Conservation (phyloP, 2,329 filamentous ascomycete species). For the Alternaria hordeiaustralica region DNA sequence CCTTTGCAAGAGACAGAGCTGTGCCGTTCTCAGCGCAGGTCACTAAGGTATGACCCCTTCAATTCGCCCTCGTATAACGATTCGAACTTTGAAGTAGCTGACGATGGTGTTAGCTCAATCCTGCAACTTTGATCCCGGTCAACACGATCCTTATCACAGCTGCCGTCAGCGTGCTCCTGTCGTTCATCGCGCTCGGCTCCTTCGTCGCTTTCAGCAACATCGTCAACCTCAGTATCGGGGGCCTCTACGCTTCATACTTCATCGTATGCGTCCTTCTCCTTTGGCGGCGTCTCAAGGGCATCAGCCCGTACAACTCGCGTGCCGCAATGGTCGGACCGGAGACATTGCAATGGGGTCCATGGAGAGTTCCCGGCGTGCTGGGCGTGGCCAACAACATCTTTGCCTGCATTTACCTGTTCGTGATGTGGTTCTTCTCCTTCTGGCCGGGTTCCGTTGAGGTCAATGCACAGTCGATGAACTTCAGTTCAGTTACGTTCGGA, state of each 20-base stretch:
- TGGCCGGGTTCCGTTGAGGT: constrained; percentile 14
- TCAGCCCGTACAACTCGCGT: background rate
- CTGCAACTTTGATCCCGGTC: constrained; percentile 35
- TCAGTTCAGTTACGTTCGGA: constrained; percentile 22
- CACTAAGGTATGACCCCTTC: too few relatives aligned
- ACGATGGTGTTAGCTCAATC: background rate
- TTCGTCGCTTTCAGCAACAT: constrained; percentile 18
- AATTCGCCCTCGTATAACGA: too few relatives aligned
- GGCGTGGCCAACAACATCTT: constrained; percentile 16
- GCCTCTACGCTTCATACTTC: constrained; percentile 20
- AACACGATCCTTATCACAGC: constrained; percentile 47
- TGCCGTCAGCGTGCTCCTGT: constrained; percentile 10
- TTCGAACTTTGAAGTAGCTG: too few relatives aligned
- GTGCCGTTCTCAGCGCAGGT: too few relatives aligned
- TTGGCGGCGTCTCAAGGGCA: constrained; percentile 7
- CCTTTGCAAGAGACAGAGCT: too few relatives aligned
- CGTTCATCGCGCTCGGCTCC: constrained; percentile 17
- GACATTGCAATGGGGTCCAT: constrained; percentile 1
- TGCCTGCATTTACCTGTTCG: constrained; percentile 12
- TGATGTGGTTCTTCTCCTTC: constrained; percentile 25
- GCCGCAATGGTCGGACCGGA: background rate
- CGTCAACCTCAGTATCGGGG: constrained; percentile 12
- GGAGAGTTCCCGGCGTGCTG: constrained; percentile 1
- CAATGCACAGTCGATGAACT: constrained; percentile 21
- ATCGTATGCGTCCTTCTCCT: constrained; percentile 14